Evolutionary conservation across 108 stramenopile species (phyloP).

Genomic region (Asterionellopsis glacialis): DNA sequence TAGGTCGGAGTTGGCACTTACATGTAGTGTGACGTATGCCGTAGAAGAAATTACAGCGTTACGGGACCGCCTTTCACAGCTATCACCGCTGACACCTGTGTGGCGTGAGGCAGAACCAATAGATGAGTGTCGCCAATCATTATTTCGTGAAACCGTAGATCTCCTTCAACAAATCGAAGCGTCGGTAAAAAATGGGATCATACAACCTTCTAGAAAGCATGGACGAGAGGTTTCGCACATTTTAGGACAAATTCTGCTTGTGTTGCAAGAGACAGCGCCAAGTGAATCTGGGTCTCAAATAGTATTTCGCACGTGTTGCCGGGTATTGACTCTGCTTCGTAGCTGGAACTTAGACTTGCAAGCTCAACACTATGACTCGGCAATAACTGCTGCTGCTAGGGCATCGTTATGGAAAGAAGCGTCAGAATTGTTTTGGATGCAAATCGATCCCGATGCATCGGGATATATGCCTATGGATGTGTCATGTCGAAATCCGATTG

Average conservation of each 20-base stretch:
- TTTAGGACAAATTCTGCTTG: neutral
- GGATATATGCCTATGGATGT: slow-evolving; percentile 37
- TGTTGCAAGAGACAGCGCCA: neutral
- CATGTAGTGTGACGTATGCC: too few relatives aligned
- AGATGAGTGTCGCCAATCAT: neutral
- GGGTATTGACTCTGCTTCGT: neutral
- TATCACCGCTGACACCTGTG: neutral
- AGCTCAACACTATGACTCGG: neutral
- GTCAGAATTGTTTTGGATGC: slow-evolving; percentile 46
- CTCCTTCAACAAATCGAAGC: neutral
- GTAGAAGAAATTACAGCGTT: neutral
- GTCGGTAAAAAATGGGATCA: neutral
- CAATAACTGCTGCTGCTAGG: neutral
- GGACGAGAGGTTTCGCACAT: neutral
- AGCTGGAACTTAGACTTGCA: neutral
- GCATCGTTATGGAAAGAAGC: slow-evolving; percentile 45
- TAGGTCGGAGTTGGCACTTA: too few relatives aligned
- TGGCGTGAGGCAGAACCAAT: neutral
- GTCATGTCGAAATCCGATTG: slow-evolving; percentile 35
- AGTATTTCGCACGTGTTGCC: neutral
- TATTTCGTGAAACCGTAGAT: neutral
- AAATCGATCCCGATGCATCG: slow-evolving; percentile 54
- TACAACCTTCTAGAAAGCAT: neutral
- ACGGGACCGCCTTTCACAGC: neutral
- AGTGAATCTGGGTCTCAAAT: neutral